Conservation (phyloP, 1,139 yeast genomes). For the Kurtzmaniella quercitrusa region DNA sequence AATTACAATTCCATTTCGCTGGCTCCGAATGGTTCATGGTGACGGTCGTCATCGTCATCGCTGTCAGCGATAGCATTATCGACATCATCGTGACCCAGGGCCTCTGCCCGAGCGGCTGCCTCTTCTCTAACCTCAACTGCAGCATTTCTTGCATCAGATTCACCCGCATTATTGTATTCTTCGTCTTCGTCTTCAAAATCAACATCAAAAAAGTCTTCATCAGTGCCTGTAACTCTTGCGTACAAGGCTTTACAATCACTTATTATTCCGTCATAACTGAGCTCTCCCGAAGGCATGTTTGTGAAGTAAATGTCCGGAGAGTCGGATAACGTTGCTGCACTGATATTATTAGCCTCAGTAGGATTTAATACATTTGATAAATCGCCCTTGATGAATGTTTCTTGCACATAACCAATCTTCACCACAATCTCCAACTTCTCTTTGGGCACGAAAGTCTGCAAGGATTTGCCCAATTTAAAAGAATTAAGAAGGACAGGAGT, state of each 20-base stretch:
- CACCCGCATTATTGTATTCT: slow-evolving; percentile 17
- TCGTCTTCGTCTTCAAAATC: slow-evolving; percentile 95
- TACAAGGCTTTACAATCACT: slow-evolving; percentile 77
- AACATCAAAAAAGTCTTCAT: slow-evolving; percentile 92
- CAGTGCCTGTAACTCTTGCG: slow-evolving; percentile 79
- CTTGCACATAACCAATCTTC: slow-evolving; percentile 78
- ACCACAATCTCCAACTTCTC: slow-evolving; percentile 74
- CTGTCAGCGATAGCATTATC: slow-evolving; percentile 40
- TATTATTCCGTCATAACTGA: slow-evolving; percentile 86
- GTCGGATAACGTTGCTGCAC: slow-evolving; percentile 27
- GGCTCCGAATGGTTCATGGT: slow-evolving; percentile 59
- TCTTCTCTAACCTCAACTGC: slow-evolving; percentile 3
- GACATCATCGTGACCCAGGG: slow-evolving; percentile 14
- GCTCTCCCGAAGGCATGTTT: slow-evolving; percentile 74
- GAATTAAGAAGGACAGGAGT: slow-evolving; percentile 66
- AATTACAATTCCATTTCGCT: slow-evolving; percentile 63
- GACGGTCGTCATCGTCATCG: slow-evolving; percentile 36
- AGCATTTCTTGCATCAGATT: slow-evolving; percentile 9
- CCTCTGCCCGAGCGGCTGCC: slow-evolving; percentile 2
- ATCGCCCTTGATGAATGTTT: slow-evolving; percentile 48
- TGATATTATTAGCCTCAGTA: slow-evolving; percentile 28
- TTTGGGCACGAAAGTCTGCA: slow-evolving; percentile 78
- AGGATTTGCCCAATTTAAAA: slow-evolving; percentile 79
- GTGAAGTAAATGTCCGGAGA: slow-evolving; percentile 54
- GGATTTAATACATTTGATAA: slow-evolving; percentile 37